These are phyloP conservation scores for Lecanicillium sp. DNA, from an alignment of 2,329 filamentous ascomycete genomes.

Conservation along the genomic window DNA sequence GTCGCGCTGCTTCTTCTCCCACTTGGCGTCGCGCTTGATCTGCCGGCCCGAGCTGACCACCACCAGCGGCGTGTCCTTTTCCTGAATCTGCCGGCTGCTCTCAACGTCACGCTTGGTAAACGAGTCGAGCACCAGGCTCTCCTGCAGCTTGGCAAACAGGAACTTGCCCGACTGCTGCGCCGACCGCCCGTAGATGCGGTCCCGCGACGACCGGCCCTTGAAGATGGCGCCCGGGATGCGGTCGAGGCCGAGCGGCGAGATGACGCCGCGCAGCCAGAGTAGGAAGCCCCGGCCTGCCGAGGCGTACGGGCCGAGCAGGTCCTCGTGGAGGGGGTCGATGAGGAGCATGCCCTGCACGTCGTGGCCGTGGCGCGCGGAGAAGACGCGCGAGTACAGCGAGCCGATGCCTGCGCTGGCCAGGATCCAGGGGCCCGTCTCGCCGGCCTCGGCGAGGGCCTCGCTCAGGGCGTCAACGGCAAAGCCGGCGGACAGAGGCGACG, in stretches of 20 bases:
- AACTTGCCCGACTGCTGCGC: constrained; percentile 75
- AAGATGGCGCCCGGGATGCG: constrained; percentile 75
- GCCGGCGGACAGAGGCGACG: constrained; percentile 85
- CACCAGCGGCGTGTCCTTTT: constrained; percentile 64
- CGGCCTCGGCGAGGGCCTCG: constrained; percentile 72
- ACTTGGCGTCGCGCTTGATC: constrained; percentile 57
- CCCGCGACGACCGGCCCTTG: constrained; percentile 68
- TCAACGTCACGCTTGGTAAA: constrained; percentile 77
- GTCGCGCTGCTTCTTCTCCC: constrained; percentile 81
- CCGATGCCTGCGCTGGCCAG: constrained; percentile 81
- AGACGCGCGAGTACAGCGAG: constrained; percentile 83
- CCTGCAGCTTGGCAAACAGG: constrained; percentile 87
- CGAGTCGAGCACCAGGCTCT: constrained; percentile 79
- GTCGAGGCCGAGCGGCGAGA: constrained; percentile 82
- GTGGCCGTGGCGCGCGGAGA: constrained; percentile 72
- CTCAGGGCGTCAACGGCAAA: constrained; percentile 87
- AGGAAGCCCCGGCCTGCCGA: constrained; percentile 66
- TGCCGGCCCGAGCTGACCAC: constrained; percentile 76
- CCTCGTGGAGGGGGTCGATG: constrained; percentile 84
- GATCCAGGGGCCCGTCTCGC: constrained; percentile 83
- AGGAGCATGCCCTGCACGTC: constrained; percentile 74
- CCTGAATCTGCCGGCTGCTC: constrained; percentile 73
- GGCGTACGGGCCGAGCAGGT: constrained; percentile 63
- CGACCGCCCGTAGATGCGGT: constrained; percentile 75
- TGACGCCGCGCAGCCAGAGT: constrained; percentile 77